Conservation (phyloP, 805 yeast species). For the Kluyveromyces aestuarii region DNA sequence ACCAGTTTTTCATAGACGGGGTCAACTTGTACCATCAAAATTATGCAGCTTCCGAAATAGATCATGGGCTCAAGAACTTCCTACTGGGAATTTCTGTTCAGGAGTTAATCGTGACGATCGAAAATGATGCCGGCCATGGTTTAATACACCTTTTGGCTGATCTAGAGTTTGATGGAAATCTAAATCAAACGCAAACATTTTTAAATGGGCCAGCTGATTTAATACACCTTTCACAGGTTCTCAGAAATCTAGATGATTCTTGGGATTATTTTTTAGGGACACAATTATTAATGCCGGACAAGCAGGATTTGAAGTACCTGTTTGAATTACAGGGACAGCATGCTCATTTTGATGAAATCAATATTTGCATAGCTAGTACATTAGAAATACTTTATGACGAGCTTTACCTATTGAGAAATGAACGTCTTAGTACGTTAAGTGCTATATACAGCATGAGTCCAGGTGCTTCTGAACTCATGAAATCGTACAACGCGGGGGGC, state of each 20-base stretch:
- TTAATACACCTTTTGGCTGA: slow-evolving; percentile 41
- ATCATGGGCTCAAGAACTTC: slow-evolving; percentile 39
- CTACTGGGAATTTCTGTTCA: slow-evolving; percentile 52
- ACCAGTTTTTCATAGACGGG: slow-evolving; percentile 31
- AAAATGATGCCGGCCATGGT: slow-evolving; percentile 32
- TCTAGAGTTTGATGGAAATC: slow-evolving; percentile 46
- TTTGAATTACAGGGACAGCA: background rate
- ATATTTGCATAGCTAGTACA: background rate
- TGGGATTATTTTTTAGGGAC: slow-evolving; percentile 19
- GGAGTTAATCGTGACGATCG: slow-evolving; percentile 47
- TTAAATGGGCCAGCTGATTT: slow-evolving; percentile 62
- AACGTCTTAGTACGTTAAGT: slow-evolving; percentile 9
- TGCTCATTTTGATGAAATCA: background rate
- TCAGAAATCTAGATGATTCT: slow-evolving; percentile 7
- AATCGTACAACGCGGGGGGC: slow-evolving; percentile 22
- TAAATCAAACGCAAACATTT: slow-evolving; percentile 40
- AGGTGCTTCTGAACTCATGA: slow-evolving; percentile 14
- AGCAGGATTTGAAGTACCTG: slow-evolving; percentile 34
- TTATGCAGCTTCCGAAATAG: slow-evolving; percentile 8
- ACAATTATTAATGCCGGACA: slow-evolving; percentile 36
- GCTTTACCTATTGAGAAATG: slow-evolving; percentile 13
- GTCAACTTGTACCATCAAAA: slow-evolving; percentile 34
- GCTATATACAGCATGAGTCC: slow-evolving; percentile 13
- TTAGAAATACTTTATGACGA: slow-evolving; percentile 26
- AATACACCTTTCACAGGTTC: slow-evolving; percentile 34